These are phyloP conservation scores for Anisodus tanguticus DNA, from an alignment of 257 asterid genomes.

Conservation along the genomic window DNA sequence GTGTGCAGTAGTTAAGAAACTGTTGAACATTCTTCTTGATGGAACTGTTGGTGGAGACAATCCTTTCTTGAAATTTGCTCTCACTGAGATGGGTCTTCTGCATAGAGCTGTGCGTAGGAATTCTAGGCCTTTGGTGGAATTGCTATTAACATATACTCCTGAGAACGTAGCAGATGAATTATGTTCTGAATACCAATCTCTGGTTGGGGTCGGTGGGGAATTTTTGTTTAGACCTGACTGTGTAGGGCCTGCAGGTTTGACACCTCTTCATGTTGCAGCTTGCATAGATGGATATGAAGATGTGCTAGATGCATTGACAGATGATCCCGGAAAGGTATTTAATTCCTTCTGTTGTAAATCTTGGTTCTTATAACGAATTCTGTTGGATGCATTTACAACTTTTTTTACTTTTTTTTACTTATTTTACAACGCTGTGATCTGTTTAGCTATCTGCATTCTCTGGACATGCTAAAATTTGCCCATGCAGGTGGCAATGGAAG, in stretches of 20 bases:
- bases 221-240: slow-evolving; percentile 69
- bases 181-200: slow-evolving; percentile 46
- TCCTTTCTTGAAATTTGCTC: slow-evolving; percentile 55
- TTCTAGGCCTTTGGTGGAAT: slow-evolving; percentile 69
- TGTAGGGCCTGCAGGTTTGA: slow-evolving; percentile 73
- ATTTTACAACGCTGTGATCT: neutral
- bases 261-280: slow-evolving; percentile 88
- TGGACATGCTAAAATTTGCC: neutral
- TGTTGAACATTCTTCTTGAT: slow-evolving; percentile 57
- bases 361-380: neutral
- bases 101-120: slow-evolving; percentile 78
- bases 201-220: slow-evolving; percentile 38
- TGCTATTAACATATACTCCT: slow-evolving; percentile 65
- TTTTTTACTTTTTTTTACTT: neutral
- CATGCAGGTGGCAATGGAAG: slow-evolving; percentile 68
- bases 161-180: slow-evolving; percentile 55
- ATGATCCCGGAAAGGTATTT: slow-evolving; percentile 74
- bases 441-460: neutral
- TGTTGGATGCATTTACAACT: neutral
- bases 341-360: neutral
- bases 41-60: slow-evolving; percentile 60
- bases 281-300: slow-evolving; percentile 80
- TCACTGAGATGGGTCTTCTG: slow-evolving; percentile 67
- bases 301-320: slow-evolving; percentile 65
- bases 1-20: slow-evolving; percentile 71